Base-by-base conservation (phyloP, 2,329 filamentous ascomycete genomes). In the Pseudogymnoascus sp. region DNA sequence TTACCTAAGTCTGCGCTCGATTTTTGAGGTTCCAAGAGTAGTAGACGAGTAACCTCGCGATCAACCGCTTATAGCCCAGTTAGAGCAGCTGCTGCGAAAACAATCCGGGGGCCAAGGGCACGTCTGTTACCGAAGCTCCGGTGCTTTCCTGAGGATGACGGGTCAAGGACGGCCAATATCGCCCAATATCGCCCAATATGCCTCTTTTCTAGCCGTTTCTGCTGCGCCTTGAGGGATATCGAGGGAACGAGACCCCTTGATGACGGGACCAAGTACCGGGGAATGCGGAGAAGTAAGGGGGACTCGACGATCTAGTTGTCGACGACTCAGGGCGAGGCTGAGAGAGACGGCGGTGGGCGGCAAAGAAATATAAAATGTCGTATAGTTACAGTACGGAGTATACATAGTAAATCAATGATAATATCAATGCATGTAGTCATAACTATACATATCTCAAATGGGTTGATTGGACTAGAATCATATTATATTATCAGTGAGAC, bases 11-110 rank as follows among this genome's bases (percentile, higher is more conserved):
- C 31, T 31, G n/a, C 23, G 12, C 47, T 53, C 47, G 47, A 56
- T 56, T 56, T 56, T 56, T 33, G 47, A 18, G 1, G 8, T 56
- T 56, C 47, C 47, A 56, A 56, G 25, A 33, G 4, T n/a, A 56
- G n/a, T 18, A 33, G n/a, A 56, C 47, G 47, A 56, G 2, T 56
- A 56, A 56, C 47, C 47, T 56, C 47, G 47, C 47, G 25, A 56
- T 56, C 25, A 56, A 56, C 47, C 47, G 47, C 47, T 56, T 56
- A 56, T 56, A 56, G 47, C 47, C 47, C 47, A 56, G n/a, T 56
- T 56, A 18, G 25, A 56, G 47, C 47, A 5, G 47, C n/a, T 18
- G 4, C 21, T 56, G 47, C 47, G 47, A 56, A 56, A 56, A 56
- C 47, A 56, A 56, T 31, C 47, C 47, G 47, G 47, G 47, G 47